These are phyloP conservation scores for Fusarium proliferatum DNA, from an alignment of 2,329 filamentous ascomycete genomes.

Conservation along the genomic window DNA sequence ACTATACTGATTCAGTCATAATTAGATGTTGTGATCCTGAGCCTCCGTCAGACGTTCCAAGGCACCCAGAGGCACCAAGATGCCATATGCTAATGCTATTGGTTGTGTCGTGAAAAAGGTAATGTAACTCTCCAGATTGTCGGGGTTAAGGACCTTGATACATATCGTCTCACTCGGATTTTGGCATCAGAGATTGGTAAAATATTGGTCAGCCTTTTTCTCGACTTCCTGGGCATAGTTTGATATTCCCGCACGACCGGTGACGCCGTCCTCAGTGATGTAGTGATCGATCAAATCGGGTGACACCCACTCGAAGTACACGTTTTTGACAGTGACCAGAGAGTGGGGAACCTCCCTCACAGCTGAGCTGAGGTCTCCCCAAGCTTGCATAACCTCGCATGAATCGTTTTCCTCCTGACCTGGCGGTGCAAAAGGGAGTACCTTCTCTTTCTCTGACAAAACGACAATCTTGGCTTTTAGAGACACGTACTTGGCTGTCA, in stretches of 20 bases:
- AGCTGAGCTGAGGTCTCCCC: conserved; percentile 49
- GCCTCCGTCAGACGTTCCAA: conserved; percentile 16
- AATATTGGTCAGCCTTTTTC: conserved; percentile 54
- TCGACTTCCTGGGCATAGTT: conserved; percentile 52
- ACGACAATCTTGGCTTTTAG: conserved; percentile 62
- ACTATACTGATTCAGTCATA: conserved; percentile 18
- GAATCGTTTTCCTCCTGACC: conserved; percentile 61
- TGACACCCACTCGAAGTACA: conserved; percentile 72
- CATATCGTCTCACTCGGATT: conserved; percentile 11
- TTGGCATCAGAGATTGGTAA: conserved; percentile 50
- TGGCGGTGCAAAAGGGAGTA: conserved; percentile 58
- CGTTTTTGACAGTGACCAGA: conserved; percentile 55
- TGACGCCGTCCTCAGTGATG: conserved; percentile 64
- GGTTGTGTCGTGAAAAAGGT: background rate
- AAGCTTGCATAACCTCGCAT: conserved; percentile 61
- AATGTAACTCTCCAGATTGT: conserved; percentile 17
- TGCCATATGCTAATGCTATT: conserved; percentile 5
- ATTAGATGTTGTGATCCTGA: conserved; percentile 2
- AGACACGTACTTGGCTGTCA: conserved; percentile 63
- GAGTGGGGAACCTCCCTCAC: background rate
- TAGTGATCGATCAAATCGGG: conserved; percentile 62
- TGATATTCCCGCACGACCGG: conserved; percentile 53
- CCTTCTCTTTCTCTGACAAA: conserved; percentile 70
- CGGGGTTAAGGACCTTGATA: conserved; percentile 15
- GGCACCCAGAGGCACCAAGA: conserved; percentile 1